Base-by-base conservation (phyloP, 2,329 filamentous ascomycete species). In the Alternaria sp. region DNA sequence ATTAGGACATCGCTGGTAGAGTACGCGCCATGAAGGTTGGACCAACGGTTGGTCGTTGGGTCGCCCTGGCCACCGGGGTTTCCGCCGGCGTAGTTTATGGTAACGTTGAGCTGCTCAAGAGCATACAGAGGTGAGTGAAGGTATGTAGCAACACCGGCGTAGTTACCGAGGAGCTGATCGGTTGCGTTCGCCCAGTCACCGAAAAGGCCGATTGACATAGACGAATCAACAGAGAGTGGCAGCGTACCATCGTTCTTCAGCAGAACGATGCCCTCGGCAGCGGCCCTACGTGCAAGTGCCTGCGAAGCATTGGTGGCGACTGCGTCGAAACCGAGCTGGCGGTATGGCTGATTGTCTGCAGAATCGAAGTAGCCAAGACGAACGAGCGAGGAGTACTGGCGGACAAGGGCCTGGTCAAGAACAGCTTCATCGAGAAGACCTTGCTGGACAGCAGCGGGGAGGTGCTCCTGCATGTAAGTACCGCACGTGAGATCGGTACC, bases 81-180 rank as follows among this genome's bases (percentile, higher is more conserved):
- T 9, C 69, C 69, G 47, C 67, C 64, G 12, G 71, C 73, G n/a
- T 77, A 76, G 60, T 76, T 69, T n/a, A 77, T 64, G 0, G 63
- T 71, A 26, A 85, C 76, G 2, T 82, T 81, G 4, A 84, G 81
- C 12, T 82, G 75, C 37, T 85, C 71, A 6, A 87, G 82, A 8
- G 88, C 87, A 25, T 82, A 83, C 0, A 87, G 77, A 0, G 87
- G 88, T 14, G 83, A 84, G 67, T 82, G 83, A 3, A 86, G 78
- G 74, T 87, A 90, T 0, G 86, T 86, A 0, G 88, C 82, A 2
- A 82, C 75, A 33, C 88, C 88, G 55, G 75, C 81, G 75, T 90
- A 90, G 66, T 87, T 88, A 28, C 88, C 88, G 53, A 87, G 85
- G 80, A 90, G 82, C 65, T 88, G 82, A 4, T 78, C 79, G 3